Percentiles rank a stretch among this genome's conserved stretches.
phyloP scores from a whole-genome alignment of 2,329 filamentous ascomycete species.

The Pyrenophora graminea region DNA sequence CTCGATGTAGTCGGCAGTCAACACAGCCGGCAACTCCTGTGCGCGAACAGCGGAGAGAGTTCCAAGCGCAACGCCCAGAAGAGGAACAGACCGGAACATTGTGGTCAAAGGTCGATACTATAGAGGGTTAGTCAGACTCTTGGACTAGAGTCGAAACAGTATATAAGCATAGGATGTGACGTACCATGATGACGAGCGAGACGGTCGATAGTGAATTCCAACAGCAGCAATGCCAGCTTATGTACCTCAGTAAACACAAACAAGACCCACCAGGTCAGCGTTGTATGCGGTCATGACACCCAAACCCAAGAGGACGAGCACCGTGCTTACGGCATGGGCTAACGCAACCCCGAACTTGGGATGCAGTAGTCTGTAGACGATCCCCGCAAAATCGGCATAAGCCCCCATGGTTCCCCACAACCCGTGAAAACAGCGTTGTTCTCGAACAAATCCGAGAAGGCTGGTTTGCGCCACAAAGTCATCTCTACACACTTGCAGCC shows the following conservation, averaged over 20 bases:
- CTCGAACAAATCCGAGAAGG: constrained; percentile 16
- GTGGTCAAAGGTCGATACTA: constrained; percentile 8
- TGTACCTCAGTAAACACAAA: constrained; percentile 17
- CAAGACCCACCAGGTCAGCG: constrained; percentile 9
- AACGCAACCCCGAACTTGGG: constrained; percentile 13
- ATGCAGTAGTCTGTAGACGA: constrained; percentile 23
- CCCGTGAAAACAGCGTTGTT: constrained; percentile 19
- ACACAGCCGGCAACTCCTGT: constrained; percentile 31
- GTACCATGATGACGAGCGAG: constrained; percentile 4
- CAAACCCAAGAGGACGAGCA: constrained; percentile 15
- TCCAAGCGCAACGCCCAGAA: constrained; percentile 34
- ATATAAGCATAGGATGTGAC: not conserved
- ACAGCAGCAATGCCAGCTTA: constrained; percentile 16
- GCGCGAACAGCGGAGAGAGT: constrained; percentile 22
- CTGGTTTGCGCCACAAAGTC: constrained; percentile 17
- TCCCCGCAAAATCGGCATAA: constrained; percentile 25
- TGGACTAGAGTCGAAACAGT: not conserved
- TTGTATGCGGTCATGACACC: constrained; percentile 22
- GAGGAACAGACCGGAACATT: constrained; percentile 30
- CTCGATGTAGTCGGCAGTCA: constrained; percentile 35
- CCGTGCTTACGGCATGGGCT: constrained; percentile 20
- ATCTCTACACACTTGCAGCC: not conserved
- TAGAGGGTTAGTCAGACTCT: not conserved
- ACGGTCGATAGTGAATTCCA: constrained; percentile 4
- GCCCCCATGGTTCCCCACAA: constrained; percentile 25